Conservation (phyloP, 2,329 filamentous ascomycete species). For the Alternaria hordeiaustralica region DNA sequence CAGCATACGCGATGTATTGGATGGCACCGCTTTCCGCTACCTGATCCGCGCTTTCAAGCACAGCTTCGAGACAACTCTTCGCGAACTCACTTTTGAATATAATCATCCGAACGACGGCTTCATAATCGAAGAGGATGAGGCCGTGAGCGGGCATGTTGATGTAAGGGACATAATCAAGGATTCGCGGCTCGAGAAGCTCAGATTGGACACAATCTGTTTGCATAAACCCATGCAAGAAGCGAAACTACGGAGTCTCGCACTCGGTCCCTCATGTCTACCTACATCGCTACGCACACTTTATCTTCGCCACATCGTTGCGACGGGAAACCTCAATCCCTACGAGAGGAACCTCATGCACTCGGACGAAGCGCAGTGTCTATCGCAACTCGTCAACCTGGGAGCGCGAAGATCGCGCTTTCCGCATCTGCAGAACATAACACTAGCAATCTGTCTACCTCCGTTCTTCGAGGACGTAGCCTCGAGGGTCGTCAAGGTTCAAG, state of each 20-base stretch:
- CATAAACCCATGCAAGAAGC: neutral
- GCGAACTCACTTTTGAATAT: slow-evolving; percentile 6
- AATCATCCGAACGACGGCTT: neutral
- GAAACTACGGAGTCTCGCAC: slow-evolving; percentile 6
- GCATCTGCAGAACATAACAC: slow-evolving; percentile 6
- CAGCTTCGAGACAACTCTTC: slow-evolving; percentile 11
- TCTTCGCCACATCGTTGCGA: slow-evolving; percentile 8
- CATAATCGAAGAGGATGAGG: neutral
- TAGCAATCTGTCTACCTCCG: slow-evolving; percentile 5
- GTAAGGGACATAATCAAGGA: slow-evolving; percentile 4
- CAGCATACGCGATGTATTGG: neutral
- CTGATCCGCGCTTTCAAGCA: slow-evolving; percentile 9
- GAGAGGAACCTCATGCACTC: slow-evolving; percentile 15
- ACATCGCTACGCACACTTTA: slow-evolving; percentile 10
- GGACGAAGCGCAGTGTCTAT: slow-evolving; percentile 16
- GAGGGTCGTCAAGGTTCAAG: slow-evolving; percentile 8
- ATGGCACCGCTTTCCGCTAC: slow-evolving; percentile 3
- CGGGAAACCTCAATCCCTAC: slow-evolving; percentile 1
- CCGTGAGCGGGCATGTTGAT: neutral
- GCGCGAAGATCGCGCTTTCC: slow-evolving; percentile 8
- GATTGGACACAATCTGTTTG: slow-evolving; percentile 15
- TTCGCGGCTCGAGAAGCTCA: slow-evolving; percentile 9
- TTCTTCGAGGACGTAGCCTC: slow-evolving; percentile 12
- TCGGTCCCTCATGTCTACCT: slow-evolving; percentile 12
- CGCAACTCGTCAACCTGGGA: slow-evolving; percentile 6